A percentile compares a stretch with the other conserved stretches of the same genome.
Evolutionary conservation across 345 rosid genomes (phyloP).

Genomic region (Geranium rotundifolium): DNA sequence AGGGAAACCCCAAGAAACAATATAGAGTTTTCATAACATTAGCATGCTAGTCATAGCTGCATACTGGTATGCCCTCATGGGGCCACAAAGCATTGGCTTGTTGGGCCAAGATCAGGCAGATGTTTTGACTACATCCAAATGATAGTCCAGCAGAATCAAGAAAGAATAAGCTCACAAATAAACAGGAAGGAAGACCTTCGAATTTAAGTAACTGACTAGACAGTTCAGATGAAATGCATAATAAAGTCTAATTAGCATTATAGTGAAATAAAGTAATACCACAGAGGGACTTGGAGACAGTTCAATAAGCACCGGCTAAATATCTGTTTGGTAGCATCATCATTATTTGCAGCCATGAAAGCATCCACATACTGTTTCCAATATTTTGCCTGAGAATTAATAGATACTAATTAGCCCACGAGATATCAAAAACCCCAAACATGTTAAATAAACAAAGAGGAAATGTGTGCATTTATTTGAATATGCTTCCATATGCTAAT

Average conservation of each 20-base stretch:
- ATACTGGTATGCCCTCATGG: too few relatives aligned
- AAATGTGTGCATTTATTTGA: too few relatives aligned
- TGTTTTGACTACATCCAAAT: too few relatives aligned
- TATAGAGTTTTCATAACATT: neutral
- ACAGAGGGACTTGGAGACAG: slow-evolving; percentile 90
- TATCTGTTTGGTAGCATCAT: slow-evolving; percentile 81
- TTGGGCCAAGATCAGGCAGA: too few relatives aligned
- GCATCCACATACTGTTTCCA: slow-evolving; percentile 99
- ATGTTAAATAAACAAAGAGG: neutral
- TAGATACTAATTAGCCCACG: neutral
- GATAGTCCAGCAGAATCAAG: too few relatives aligned
- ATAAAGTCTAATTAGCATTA: neutral
- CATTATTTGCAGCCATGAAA: slow-evolving; percentile 69
- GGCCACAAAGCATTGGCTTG: too few relatives aligned
- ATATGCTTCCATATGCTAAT: too few relatives aligned
- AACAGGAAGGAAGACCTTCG: too few relatives aligned
- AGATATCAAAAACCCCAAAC: neutral
- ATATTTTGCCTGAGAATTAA: slow-evolving; percentile 55
- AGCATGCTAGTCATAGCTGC: neutral
- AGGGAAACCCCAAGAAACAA: neutral
- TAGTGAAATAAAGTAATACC: slow-evolving; percentile 30
- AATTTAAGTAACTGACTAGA: neutral
- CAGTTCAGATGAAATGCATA: neutral
- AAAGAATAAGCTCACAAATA: too few relatives aligned
- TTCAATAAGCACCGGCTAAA: slow-evolving; percentile 88